Base-by-base conservation (phyloP, 805 yeast genomes). In the Lipomyces orientalis region DNA sequence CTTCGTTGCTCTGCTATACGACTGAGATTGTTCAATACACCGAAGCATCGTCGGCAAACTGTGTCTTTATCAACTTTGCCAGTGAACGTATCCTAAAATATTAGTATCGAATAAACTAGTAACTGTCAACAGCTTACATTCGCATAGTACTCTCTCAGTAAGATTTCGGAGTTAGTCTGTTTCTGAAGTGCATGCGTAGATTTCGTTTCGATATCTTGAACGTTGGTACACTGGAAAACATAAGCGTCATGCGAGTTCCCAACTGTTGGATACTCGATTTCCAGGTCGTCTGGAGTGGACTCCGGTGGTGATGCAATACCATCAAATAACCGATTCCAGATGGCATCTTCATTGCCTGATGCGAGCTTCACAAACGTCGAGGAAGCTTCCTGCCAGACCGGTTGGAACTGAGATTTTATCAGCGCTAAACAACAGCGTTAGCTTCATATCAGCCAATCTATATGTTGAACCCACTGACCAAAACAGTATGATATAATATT, bases 311-410 rank as follows among this genome's bases (percentile, higher is more conserved):
- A n/a, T 9, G 49, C 37, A 51, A 69, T 64, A 9, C 64, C 70
- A 0, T n/a, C 60, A 33, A 51, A 61, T 5, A 67, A 37, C 2
- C 61, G 43, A 12, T 61, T 37, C 72, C 72, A 69, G 2, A 67
- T 64, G 16, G n/a, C 34, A 14, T 65, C 64, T 22, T 37, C 58
- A 51, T 61, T 43, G 33, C 10, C 82, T 19, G 76, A 79, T 14
- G 81, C 77, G 9, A 89, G 77, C 2, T 77, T 74, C 0, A 88
- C 85, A 4, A 91, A 74, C 3, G 85, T 83, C 68, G 89, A 94
- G 63, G 83, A 79, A 1, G 90, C 90, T 4, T 90, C 92, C 22
- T 86, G 84, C 97, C 97, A 93, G 14, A 90, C 83, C 0, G 98
- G 98, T 64, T 91, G 90, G 73, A 94, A 92, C 66, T 86, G 85